Percentiles rank a stretch among this genome's conserved stretches.
phyloP scores from a whole-genome alignment of 441 rosid genomes.

The Gossypium gossypioides region DNA sequence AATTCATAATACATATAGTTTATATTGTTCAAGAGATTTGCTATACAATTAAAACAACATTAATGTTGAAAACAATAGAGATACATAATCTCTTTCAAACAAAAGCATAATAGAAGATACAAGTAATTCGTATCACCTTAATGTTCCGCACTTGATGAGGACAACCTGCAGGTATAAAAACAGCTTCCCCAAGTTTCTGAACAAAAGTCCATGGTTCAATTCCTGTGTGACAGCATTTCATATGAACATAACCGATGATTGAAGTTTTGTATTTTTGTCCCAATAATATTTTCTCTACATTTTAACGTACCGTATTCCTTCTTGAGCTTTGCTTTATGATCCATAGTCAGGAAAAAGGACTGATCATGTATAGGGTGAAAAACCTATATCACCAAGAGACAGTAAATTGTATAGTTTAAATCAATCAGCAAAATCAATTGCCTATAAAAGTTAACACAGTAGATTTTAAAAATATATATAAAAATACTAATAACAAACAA shows the following conservation, averaged over 20 bases:
- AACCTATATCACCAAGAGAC: slow-evolving; percentile 36
- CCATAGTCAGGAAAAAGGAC: slow-evolving; percentile 46
- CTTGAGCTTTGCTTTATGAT: slow-evolving; percentile 63
- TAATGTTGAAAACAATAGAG: not conserved
- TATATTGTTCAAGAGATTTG: not conserved
- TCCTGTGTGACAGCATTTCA: slow-evolving; percentile 29
- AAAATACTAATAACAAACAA: not conserved
- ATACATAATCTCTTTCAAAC: not conserved
- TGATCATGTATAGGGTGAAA: slow-evolving; percentile 78
- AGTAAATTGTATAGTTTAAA: not conserved
- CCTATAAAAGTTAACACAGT: not conserved
- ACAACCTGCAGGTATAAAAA: slow-evolving; percentile 84
- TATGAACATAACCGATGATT: not conserved
- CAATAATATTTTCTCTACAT: not conserved
- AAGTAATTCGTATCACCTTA: slow-evolving; percentile 44
- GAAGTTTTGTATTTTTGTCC: not conserved
- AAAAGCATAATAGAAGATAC: not conserved
- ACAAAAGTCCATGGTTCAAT: slow-evolving; percentile 87
- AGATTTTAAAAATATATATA: not conserved
- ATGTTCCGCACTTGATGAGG: slow-evolving; percentile 93
- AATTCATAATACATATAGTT: not conserved
- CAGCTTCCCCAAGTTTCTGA: slow-evolving; percentile 91
- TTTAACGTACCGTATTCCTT: slow-evolving; percentile 59
- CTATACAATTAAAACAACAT: not conserved
- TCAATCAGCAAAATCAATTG: not conserved